Percentiles rank a stretch among this genome's conserved stretches.
phyloP scores from a whole-genome alignment of 208 protist species.

The Balamuthia mandrillaris region DNA sequence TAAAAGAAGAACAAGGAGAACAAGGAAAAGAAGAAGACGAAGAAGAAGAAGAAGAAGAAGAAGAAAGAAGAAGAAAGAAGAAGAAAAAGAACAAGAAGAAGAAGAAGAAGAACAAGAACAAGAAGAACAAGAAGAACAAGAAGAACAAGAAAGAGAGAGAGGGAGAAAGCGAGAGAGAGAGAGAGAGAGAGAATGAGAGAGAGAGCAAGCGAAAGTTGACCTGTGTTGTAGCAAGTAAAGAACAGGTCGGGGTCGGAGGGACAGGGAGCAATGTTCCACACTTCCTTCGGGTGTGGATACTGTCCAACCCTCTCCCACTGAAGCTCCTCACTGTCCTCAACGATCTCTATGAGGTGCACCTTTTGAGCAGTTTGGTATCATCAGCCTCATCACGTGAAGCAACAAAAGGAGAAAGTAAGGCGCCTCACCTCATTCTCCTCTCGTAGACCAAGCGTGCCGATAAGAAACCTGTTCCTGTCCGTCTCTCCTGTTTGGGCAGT shows the following conservation, averaged over 20 bases:
- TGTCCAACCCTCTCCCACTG: neutral
- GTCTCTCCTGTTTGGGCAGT: neutral
- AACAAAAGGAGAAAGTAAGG: neutral
- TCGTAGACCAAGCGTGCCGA: neutral
- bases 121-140: no score
- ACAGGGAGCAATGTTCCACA: neutral
- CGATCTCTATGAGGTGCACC: neutral
- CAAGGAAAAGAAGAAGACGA: neutral
- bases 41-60: neutral
- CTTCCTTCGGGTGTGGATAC: neutral
- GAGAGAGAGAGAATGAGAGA: no score
- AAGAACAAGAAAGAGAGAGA: no score
- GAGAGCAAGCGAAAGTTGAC: no score
- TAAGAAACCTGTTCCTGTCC: slow-evolving; percentile 12
- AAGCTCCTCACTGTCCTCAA: neutral
- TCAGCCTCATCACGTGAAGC: neutral
- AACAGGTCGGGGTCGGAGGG: neutral
- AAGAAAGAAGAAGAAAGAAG: neutral
- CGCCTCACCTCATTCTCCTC: slow-evolving; percentile 23
- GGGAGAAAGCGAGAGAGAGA: no score
- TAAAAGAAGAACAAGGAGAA: neutral
- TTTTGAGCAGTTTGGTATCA: neutral
- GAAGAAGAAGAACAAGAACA: no score
- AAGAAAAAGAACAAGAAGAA: no score
- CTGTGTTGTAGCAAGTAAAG: slow-evolving; percentile 16